These are phyloP conservation scores for Tulasnella sp. DNA, from an alignment of 768 basidiomycete genomes.

Conservation along the genomic window DNA sequence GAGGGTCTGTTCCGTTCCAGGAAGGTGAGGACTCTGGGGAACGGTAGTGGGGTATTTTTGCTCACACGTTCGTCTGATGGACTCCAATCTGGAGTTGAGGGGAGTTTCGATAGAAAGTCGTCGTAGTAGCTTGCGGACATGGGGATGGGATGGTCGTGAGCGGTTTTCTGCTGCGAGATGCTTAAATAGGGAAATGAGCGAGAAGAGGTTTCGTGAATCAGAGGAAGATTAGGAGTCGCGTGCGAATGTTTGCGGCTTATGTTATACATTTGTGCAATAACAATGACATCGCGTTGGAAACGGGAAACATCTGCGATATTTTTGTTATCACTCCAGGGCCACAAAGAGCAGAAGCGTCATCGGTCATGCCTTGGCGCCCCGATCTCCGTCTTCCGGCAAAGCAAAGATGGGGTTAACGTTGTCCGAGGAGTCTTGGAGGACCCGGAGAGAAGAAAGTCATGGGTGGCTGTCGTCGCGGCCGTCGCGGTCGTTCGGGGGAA, in stretches of 20 bases:
- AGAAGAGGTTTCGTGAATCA: background rate
- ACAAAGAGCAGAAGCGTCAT: background rate
- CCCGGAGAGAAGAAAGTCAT: background rate
- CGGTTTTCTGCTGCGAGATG: background rate
- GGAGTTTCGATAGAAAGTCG: slow-evolving; percentile 7
- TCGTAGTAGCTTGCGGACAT: slow-evolving; percentile 6
- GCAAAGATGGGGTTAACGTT: background rate
- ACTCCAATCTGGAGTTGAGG: slow-evolving; percentile 3
- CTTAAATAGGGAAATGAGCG: background rate
- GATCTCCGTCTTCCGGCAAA: background rate
- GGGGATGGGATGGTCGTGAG: background rate
- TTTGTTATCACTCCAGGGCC: background rate
- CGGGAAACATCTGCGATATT: background rate
- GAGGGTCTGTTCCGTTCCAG: slow-evolving; percentile 31
- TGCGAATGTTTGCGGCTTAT: background rate
- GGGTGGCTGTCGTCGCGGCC: background rate
- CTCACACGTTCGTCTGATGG: slow-evolving; percentile 12
- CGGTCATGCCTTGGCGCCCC: background rate
- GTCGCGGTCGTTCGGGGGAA: background rate
- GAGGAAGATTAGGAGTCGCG: background rate
- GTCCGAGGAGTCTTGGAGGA: background rate
- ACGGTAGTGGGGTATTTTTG: background rate
- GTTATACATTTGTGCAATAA: background rate
- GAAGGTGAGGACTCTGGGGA: background rate
- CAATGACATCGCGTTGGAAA: background rate